Conservation (phyloP, 2,329 filamentous ascomycete genomes). For the Epichloe baconii region DNA sequence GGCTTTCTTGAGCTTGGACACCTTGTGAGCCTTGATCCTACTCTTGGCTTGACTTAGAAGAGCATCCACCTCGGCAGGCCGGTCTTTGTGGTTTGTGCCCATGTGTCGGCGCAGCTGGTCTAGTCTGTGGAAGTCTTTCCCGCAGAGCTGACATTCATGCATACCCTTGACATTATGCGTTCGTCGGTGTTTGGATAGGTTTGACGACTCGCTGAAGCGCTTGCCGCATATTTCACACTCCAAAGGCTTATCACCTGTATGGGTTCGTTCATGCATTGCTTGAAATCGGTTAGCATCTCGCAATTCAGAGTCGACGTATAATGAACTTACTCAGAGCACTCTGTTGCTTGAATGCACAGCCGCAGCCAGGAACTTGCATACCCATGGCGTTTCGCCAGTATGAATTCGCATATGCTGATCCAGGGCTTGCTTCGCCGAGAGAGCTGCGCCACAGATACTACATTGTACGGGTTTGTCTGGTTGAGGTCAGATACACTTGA, state of each 20-base stretch:
- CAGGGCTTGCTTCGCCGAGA: constrained; percentile 55
- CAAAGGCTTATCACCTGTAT: constrained; percentile 52
- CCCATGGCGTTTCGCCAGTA: constrained; percentile 50
- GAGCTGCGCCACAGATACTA: constrained; percentile 38
- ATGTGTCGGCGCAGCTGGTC: constrained; percentile 48
- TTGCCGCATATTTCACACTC: constrained; percentile 45
- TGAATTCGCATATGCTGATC: constrained; percentile 56
- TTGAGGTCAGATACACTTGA: not conserved
- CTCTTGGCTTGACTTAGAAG: constrained; percentile 8
- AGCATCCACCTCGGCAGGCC: constrained; percentile 9
- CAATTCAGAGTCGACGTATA: not conserved
- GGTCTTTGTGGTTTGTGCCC: constrained; percentile 21
- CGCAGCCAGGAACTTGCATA: constrained; percentile 38
- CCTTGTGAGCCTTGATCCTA: constrained; percentile 5
- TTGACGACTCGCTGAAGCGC: constrained; percentile 51
- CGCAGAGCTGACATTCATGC: constrained; percentile 39
- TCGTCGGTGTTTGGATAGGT: constrained; percentile 51
- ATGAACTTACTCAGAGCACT: constrained; percentile 46
- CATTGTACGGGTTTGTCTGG: constrained; percentile 48
- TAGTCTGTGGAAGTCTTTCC: constrained; percentile 43
- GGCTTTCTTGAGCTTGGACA: constrained; percentile 5
- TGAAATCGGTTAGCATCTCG: constrained; percentile 8
- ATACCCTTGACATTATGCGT: constrained; percentile 43
- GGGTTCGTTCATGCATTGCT: constrained; percentile 56
- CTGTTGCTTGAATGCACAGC: constrained; percentile 51